phyloP scores from a whole-genome alignment of 768 basidiomycete genomes.

The Phallus indusiatus region DNA sequence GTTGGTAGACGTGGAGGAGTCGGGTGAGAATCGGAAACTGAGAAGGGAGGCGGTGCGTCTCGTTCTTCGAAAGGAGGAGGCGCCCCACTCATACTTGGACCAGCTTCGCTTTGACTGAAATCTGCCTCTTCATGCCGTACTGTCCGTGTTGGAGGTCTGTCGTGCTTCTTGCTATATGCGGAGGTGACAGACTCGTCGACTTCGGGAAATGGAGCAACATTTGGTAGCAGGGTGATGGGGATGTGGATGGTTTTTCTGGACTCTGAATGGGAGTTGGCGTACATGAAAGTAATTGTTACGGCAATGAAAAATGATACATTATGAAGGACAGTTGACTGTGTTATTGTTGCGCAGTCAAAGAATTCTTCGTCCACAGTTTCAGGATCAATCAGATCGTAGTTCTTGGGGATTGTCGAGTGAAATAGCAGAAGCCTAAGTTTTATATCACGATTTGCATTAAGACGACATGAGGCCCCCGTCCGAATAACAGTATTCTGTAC shows the following conservation, averaged over 20 bases:
- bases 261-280: slow-evolving; percentile 47
- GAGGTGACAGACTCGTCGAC: slow-evolving; percentile 52
- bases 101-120: slow-evolving; percentile 55
- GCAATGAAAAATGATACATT: slow-evolving; percentile 69
- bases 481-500: slow-evolving; percentile 44
- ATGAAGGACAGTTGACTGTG: slow-evolving; percentile 77
- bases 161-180: slow-evolving; percentile 84
- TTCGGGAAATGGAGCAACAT: slow-evolving; percentile 71
- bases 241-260: slow-evolving; percentile 53
- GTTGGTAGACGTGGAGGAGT: slow-evolving; percentile 55
- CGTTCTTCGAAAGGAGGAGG: slow-evolving; percentile 84
- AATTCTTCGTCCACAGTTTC: slow-evolving; percentile 44
- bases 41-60: slow-evolving; percentile 69
- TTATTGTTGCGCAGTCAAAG: slow-evolving; percentile 63
- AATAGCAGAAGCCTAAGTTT: slow-evolving; percentile 67
- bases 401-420: slow-evolving; percentile 41
- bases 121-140: slow-evolving; percentile 61
- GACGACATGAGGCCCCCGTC: slow-evolving; percentile 87
- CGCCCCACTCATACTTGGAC: slow-evolving; percentile 61
- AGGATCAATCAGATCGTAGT: slow-evolving; percentile 26
- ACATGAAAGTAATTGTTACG: slow-evolving; percentile 64
- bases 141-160: slow-evolving; percentile 65
- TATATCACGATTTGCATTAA: slow-evolving; percentile 67
- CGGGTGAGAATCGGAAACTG: slow-evolving; percentile 23
- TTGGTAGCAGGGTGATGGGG: slow-evolving; percentile 63